A percentile compares a stretch with the other conserved stretches of the same genome.
These are phyloP conservation scores for Aspergillus japonicus DNA, from an alignment of 2,329 filamentous ascomycete species.

Conservation along the genomic window DNA sequence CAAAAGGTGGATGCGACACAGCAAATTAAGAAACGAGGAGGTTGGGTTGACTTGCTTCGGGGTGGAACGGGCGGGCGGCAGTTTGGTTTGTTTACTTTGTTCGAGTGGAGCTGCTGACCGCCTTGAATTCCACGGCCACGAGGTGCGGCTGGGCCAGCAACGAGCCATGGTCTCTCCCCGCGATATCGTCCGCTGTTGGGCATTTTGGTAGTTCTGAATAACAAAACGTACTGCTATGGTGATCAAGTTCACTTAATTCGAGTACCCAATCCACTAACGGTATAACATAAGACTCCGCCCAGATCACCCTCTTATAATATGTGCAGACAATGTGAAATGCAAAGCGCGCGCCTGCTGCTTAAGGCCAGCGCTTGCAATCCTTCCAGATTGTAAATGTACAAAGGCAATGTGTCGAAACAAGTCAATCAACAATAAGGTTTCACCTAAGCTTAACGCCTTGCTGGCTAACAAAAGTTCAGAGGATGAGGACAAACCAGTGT, in stretches of 20 bases:
- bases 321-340: constrained; percentile 2
- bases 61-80: neutral
- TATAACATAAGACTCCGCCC: neutral
- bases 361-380: neutral
- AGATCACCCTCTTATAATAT: neutral
- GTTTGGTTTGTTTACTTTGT: constrained; percentile 20
- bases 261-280: neutral
- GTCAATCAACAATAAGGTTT: constrained; percentile 1
- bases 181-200: neutral
- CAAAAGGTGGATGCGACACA: constrained; percentile 7
- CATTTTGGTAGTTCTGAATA: neutral
- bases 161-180: neutral
- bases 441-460: constrained; percentile 24
- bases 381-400: constrained; percentile 1
- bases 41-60: constrained; percentile 19
- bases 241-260: neutral
- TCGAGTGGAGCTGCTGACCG: constrained; percentile 17
- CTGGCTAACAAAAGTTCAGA: constrained; percentile 19
- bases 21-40: constrained; percentile 18
- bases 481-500: constrained; percentile 3
- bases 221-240: neutral
- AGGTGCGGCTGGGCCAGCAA: neutral
- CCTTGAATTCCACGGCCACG: constrained; percentile 5
- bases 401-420: constrained; percentile 2
- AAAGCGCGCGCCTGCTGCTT: neutral